Evolutionary conservation across 306 rosid species (phyloP).

Genomic region (Cucumis melo): DNA sequence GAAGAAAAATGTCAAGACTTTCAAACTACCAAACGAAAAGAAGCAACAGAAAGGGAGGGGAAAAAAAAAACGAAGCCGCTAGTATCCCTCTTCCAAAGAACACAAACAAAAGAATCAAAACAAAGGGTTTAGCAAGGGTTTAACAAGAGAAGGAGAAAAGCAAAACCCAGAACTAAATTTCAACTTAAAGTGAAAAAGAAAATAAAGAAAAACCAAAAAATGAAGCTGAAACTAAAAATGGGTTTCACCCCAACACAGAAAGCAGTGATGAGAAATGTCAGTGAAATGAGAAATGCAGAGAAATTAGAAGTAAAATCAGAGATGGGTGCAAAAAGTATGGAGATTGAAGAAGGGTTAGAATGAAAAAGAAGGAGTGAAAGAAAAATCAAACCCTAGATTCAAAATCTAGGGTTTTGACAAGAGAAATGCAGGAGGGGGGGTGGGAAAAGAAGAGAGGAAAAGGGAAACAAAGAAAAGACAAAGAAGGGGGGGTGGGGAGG

Average conservation of each 20-base stretch:
- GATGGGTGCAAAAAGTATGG: slow-evolving; percentile 7
- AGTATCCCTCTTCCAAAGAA: slow-evolving; percentile 13
- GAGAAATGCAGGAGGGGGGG: slow-evolving; percentile 30
- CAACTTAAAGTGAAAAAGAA: slow-evolving; percentile 3
- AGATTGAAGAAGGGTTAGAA: slow-evolving; percentile 8
- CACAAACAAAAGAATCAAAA: background rate
- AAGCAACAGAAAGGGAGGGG: background rate
- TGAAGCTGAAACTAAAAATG: slow-evolving; percentile 17
- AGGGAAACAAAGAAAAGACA: slow-evolving; percentile 6
- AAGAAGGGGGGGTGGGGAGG: slow-evolving; percentile 12
- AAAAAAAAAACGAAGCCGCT: background rate
- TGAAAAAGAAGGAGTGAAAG: slow-evolving; percentile 4
- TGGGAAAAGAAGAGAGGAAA: slow-evolving; percentile 23
- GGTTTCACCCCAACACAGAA: slow-evolving; percentile 4
- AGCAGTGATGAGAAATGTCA: slow-evolving; percentile 5
- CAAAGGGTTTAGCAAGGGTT: slow-evolving; percentile 14
- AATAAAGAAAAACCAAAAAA: background rate
- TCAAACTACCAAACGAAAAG: background rate
- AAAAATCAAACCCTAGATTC: slow-evolving; percentile 71
- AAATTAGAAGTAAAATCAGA: slow-evolving; percentile 14
- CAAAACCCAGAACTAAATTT: slow-evolving; percentile 13
- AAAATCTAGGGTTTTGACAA: slow-evolving; percentile 67
- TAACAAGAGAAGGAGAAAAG: slow-evolving; percentile 11
- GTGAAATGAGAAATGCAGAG: slow-evolving; percentile 26
- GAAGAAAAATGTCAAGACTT: background rate